These are phyloP conservation scores for Pseudogymnoascus sp. DNA, from an alignment of 2,329 filamentous ascomycete species.

Conservation along the genomic window DNA sequence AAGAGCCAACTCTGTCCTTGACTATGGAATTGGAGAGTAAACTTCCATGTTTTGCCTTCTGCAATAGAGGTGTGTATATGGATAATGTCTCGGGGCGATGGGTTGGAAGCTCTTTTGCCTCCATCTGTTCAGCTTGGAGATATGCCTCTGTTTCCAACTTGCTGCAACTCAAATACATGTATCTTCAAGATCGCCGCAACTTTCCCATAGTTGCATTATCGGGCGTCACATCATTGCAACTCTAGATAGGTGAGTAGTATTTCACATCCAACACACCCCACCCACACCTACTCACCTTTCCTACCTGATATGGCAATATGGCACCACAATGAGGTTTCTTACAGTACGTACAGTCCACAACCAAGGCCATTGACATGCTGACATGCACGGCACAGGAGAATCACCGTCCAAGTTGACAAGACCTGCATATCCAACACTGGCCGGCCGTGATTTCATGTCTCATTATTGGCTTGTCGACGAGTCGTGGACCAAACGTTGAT, in stretches of 20 bases:
- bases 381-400: not conserved
- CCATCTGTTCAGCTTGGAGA: not conserved
- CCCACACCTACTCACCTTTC: not conserved
- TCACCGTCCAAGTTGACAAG: not conserved
- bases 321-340: not conserved
- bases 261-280: not conserved
- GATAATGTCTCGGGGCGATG: not conserved
- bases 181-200: not conserved
- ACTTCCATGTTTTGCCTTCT: too few relatives aligned
- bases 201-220: not conserved
- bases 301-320: not conserved
- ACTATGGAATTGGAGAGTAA: too few relatives aligned
- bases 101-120: not conserved
- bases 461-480: not conserved
- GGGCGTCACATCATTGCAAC: not conserved
- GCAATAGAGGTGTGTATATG: too few relatives aligned
- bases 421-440: slow-evolving; percentile 2
- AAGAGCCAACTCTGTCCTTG: too few relatives aligned
- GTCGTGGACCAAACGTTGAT: slow-evolving; percentile 3
- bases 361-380: not conserved
- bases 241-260: not conserved
- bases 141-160: too few relatives aligned
- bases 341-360: not conserved
- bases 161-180: not conserved
- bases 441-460: not conserved